Conservation (phyloP, 345 rosid species). For the Eucalyptus pumila region DNA sequence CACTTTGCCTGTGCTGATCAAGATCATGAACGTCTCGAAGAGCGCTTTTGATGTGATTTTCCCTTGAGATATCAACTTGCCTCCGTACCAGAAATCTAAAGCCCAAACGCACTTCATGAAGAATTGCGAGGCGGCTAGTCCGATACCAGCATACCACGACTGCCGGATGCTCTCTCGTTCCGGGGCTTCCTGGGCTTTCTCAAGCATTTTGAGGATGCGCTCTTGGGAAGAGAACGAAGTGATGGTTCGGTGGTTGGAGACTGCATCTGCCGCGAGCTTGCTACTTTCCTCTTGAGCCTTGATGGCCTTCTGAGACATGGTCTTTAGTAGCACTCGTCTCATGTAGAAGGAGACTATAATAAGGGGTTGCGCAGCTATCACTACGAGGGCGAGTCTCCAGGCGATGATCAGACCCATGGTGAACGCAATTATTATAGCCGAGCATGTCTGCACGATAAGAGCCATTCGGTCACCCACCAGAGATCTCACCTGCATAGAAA, state of each 20-base stretch:
- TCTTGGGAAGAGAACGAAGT: no score
- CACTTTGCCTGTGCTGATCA: slow-evolving; percentile 41
- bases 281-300: slow-evolving; percentile 52
- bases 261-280: background rate
- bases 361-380: slow-evolving; percentile 54
- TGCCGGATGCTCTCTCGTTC: slow-evolving; percentile 37
- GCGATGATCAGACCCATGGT: slow-evolving; percentile 53
- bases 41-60: slow-evolving; percentile 27
- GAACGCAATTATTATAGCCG: slow-evolving; percentile 50
- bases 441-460: slow-evolving; percentile 36
- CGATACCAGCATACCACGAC: slow-evolving; percentile 49
- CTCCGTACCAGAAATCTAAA: slow-evolving; percentile 55
- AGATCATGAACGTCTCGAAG: slow-evolving; percentile 42
- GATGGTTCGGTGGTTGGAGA: no score
- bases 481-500: slow-evolving; percentile 11
- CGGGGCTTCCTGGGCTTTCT: slow-evolving; percentile 33
- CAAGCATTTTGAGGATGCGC: no score
- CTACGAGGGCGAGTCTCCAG: slow-evolving; percentile 52
- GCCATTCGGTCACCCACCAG: slow-evolving; percentile 47
- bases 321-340: slow-evolving; percentile 21
- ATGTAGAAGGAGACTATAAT: slow-evolving; percentile 31
- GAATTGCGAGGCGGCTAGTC: slow-evolving; percentile 35
- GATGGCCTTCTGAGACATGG: slow-evolving; percentile 35
- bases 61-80: slow-evolving; percentile 32
- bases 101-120: slow-evolving; percentile 37